Conservation (phyloP, 495 filamentous ascomycete species). For the Aspergillus homomorphus region DNA sequence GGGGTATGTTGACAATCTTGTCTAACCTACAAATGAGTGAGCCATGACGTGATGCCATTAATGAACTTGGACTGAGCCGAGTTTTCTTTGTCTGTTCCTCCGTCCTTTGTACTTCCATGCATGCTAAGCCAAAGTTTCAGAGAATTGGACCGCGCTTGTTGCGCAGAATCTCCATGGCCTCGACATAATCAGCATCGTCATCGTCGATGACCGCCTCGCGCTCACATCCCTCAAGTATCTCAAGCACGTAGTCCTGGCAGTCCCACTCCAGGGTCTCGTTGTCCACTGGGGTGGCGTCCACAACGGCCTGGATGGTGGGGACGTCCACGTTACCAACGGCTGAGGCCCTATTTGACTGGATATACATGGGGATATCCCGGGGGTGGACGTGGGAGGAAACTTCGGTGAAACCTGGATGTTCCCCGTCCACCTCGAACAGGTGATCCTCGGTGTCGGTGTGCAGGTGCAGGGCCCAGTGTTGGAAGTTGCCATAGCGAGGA, state of each 20-base stretch:
- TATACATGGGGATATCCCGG: conserved; percentile 9
- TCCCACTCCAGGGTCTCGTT: conserved; percentile 28
- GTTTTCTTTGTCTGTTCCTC: neutral
- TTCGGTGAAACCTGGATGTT: conserved; percentile 20
- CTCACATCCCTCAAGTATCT: conserved; percentile 23
- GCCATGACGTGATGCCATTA: neutral
- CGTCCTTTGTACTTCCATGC: neutral
- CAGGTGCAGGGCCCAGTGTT: conserved; percentile 21
- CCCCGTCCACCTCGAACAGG: conserved; percentile 22
- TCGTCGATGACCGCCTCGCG: conserved; percentile 21
- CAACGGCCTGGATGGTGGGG: conserved; percentile 13
- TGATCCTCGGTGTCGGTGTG: conserved; percentile 12
- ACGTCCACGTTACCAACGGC: conserved; percentile 16
- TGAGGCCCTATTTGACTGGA: conserved; percentile 11
- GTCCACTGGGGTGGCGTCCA: conserved; percentile 15
- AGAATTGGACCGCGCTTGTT: conserved; percentile 17
- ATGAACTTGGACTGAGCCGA: neutral
- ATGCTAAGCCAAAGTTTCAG: neutral
- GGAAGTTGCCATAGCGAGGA: conserved; percentile 22
- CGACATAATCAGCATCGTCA: conserved; percentile 19
- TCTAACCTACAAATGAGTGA: neutral
- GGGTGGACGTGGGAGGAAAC: conserved; percentile 4
- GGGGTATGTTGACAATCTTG: neutral
- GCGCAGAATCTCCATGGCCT: conserved; percentile 16
- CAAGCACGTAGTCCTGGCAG: conserved; percentile 29